Percentiles rank a stretch among this genome's conserved stretches.
Conservation (phyloP, 1,139 yeast species). For the Yamadazyma kanchanaburiensis region DNA sequence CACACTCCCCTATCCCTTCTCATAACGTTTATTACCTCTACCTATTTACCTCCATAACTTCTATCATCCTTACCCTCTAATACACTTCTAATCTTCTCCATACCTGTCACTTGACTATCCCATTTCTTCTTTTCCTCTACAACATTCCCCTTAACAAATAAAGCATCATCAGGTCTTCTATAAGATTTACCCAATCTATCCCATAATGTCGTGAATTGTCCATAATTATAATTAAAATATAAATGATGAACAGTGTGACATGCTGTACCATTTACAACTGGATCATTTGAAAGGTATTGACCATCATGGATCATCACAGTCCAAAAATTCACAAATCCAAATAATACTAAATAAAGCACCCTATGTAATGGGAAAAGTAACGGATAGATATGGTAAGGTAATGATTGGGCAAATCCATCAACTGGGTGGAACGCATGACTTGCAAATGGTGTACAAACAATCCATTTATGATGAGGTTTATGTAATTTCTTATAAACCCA, state of each 20-base stretch:
- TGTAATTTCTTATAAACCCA: slow-evolving; percentile 78
- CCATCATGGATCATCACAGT: slow-evolving; percentile 99
- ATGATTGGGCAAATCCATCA: slow-evolving; percentile 89
- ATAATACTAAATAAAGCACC: slow-evolving; percentile 71
- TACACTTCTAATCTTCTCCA: slow-evolving; percentile 75
- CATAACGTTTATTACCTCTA: too few species aligned
- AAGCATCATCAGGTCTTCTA: slow-evolving; percentile 84
- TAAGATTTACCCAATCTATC: slow-evolving; percentile 93
- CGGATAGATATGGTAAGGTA: slow-evolving; percentile 92
- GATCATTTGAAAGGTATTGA: slow-evolving; percentile 88
- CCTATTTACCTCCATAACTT: too few species aligned
- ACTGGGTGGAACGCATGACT: slow-evolving; percentile 99
- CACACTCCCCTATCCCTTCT: too few species aligned
- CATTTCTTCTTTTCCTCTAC: slow-evolving; percentile 54
- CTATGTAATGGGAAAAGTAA: slow-evolving; percentile 90
- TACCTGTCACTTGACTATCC: slow-evolving; percentile 68
- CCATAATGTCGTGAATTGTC: slow-evolving; percentile 97
- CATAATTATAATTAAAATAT: slow-evolving; percentile 95
- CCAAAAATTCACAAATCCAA: slow-evolving; percentile 94
- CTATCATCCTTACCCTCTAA: slow-evolving; percentile 76
- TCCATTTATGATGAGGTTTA: slow-evolving; percentile 99
- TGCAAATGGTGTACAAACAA: slow-evolving; percentile 97
- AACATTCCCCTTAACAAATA: slow-evolving; percentile 66
- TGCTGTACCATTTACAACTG: slow-evolving; percentile 94
- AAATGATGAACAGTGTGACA: slow-evolving; percentile 96